Base-by-base conservation (phyloP, 768 basidiomycete genomes). In the Brasilioporus rufonigricans region DNA sequence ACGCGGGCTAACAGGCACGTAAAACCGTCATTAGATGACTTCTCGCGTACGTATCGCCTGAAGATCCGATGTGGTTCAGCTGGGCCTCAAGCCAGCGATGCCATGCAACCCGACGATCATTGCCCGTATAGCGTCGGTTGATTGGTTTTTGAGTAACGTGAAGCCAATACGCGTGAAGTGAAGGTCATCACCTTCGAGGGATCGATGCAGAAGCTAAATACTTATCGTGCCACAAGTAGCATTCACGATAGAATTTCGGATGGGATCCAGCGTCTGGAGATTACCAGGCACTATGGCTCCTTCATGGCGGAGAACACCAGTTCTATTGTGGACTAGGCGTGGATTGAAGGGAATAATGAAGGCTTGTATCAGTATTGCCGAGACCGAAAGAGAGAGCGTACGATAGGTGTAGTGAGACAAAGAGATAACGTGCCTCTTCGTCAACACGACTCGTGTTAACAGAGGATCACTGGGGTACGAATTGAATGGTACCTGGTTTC, bases 201-300 rank as follows among this genome's bases (percentile, higher is more conserved):
- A 32, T 11, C 43, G 32, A 9, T 43, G 13, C 2, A 54, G 26
- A 19, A 54, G 14, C 18, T 48, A 29, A 21, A 54, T 43, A 12
- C 4, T 41, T 23, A 31, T 50, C 11, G 24, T 1, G 2, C 53
- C 32, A 4, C 19, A 27, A 4, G 27, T 4, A 29, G 10, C 21
- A 19, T 43, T 16, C 18, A 43, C n/a, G 3, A 43, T 5, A 13
- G 53, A 50, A 43, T 54, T 54, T 50, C 53, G 47, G 24, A 54
- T 19, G 31, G 43, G 24, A 23, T 32, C 19, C 11, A 43, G 7
- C n/a, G 10, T 5, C 8, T 1, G 18, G 14, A 23, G 29, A 10
- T 23, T 12, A 12, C 36, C 36, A 5, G 9, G 11, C 2, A n/a
- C 8, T 5, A 41, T n/a, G n/a, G n/a, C 8, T 23, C 48, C 53